Evolutionary conservation across 208 protist species (phyloP), one percentile per base, ranked within the genome.

Genomic region (Endotrypanum monterogeii): DNA sequence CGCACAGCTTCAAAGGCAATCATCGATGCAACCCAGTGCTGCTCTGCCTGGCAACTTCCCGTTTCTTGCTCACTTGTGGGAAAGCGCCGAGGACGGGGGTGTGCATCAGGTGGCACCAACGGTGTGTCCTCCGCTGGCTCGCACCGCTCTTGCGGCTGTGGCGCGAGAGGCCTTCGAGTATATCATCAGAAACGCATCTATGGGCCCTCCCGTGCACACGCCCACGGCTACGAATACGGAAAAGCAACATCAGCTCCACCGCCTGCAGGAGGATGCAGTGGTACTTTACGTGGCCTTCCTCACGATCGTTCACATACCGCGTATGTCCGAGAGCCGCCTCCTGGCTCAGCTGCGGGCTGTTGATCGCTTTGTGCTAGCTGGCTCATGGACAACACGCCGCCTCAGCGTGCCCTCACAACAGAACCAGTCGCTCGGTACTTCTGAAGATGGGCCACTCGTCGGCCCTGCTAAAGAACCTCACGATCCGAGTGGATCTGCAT

Each of bases 201-300:
- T 66, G 16, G 25, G 65, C 7, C 30, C 66, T 6, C 4, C 23
- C 20, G n/a, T 3, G 9, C 35, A 44, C 20, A 55, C 6, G n/a
- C 4, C 41, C 35, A 35, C 71, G 8, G 35, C 8, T 18, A 30
- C 28, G 3, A 25, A 9, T 18, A 30, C 28, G 3, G 46, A 23
- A 28, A 23, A 32, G 46, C 44, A 57, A 32, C 23, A 67, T 6
- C 28, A 12, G 7, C 50, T 28, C 14, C 41, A 57, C n/a, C 44
- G 30, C 4, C 44, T 69, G 60, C 50, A 62, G 12, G 54, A 68
- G 54, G 70, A 76, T 41, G 76, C 70, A 2, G 12, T 80, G 16
- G 52, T 62, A 20, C 63, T 68, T 28, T 80, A 80, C 39, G 50
- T 75, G 16, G 70, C 61, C 63, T 80, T 75, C 30, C 76, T 80